These are phyloP conservation scores for Aspergillus terreus DNA, from an alignment of 2,329 filamentous ascomycete genomes.

Conservation along the genomic window DNA sequence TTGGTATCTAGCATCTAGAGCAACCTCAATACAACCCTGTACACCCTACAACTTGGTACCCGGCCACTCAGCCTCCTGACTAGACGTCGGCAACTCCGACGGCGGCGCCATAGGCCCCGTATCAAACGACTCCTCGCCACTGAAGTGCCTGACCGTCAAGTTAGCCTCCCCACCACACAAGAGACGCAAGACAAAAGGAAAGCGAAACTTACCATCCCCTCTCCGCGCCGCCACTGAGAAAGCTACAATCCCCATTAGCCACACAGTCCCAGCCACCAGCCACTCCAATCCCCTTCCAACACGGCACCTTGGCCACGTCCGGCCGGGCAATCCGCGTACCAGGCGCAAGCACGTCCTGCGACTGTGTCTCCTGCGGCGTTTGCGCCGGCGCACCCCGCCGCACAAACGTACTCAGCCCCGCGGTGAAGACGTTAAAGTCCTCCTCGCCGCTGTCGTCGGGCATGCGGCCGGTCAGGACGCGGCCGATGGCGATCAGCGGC, in stretches of 20 bases:
- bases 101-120: constrained; percentile 27
- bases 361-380: background rate
- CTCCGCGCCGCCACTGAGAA: constrained; percentile 75
- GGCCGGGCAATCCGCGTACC: constrained; percentile 27
- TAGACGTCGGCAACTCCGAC: constrained; percentile 15
- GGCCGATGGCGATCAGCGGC: constrained; percentile 78
- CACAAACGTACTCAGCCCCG: constrained; percentile 68
- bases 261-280: constrained; percentile 76
- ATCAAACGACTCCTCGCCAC: constrained; percentile 46
- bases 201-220: constrained; percentile 69
- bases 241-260: constrained; percentile 79
- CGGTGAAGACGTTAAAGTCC: constrained; percentile 83
- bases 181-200: constrained; percentile 15
- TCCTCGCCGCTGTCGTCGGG: constrained; percentile 68
- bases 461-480: constrained; percentile 74
- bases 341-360: constrained; percentile 17
- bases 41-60: constrained; percentile 5
- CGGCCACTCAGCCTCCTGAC: background rate
- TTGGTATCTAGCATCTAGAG: background rate
- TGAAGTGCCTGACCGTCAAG: constrained; percentile 37
- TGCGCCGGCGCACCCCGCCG: constrained; percentile 34
- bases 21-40: background rate
- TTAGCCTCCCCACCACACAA: background rate
- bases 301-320: constrained; percentile 21
- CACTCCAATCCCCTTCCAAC: constrained; percentile 62